Base-by-base conservation (phyloP, 2,329 filamentous ascomycete species). In the Dothideomycetes sp. region DNA sequence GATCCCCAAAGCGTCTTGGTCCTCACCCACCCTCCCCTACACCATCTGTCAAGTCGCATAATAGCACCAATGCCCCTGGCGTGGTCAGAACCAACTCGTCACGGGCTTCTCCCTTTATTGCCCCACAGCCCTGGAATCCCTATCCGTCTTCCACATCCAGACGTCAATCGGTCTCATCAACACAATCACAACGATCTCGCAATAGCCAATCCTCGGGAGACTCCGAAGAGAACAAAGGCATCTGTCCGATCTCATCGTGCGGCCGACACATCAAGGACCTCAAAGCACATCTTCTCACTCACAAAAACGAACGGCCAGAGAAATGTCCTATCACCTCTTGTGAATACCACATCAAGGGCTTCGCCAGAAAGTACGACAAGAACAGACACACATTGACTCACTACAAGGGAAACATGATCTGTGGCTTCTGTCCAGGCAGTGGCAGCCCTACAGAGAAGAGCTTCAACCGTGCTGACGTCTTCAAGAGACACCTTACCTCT, bases 371-470 rank as follows among this genome's bases (percentile, higher is more conserved):
- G 64, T 95, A 95, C 59, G 88, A 95, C 69, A 94, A 94, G 73
- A 94, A 94, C 65, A 72, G 88, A 31, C 88, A 95, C 61, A 94
- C 87, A 4, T 64, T 94, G 47, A 95, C 88, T 4, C 88, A 95
- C 61, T 95, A 94, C 74, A 94, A 94, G 66, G 88, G 88, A 28
- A 94, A 84, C 34, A 94, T 94, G 88, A 85, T 94, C 17, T 95
- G 88, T 58, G 87, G 86, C 20, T 95, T 94, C 67, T 94, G 88
- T 54, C 85, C 87, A 1, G 85, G 86, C 23, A 86, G 84, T 19
- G 88, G 88, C 4, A 89, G 86, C 4, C 76, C 86, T 6, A 82
- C 83, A 1, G 88, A 94, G 64, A 95, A 94, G 74, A 89, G 84
- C 49, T 95, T 95, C 60, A 94, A 95, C 68, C 78, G 88, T 43